Percentiles rank a stretch among this genome's conserved stretches.
Evolutionary conservation across 2,329 filamentous ascomycete species (phyloP).

Genomic region (Cadophora sp.): DNA sequence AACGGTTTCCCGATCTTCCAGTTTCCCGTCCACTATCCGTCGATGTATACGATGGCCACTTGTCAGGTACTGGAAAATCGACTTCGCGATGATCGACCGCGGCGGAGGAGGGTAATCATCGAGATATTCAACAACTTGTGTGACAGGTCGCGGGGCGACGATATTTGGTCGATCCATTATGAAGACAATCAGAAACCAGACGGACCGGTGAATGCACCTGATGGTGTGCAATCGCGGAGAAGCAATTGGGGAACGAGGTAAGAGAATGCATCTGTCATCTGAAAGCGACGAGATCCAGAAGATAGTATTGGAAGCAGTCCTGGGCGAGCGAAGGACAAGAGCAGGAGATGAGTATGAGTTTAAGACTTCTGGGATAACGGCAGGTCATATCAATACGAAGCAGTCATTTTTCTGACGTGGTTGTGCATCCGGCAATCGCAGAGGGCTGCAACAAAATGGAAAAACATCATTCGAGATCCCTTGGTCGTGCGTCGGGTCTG

Average conservation of each 20-base stretch:
- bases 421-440: conserved; percentile 44
- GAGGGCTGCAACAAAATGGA: conserved; percentile 8
- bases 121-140: background rate
- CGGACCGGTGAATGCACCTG: background rate
- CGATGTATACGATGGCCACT: background rate
- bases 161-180: background rate
- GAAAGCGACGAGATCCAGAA: background rate
- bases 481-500: conserved; percentile 6
- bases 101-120: background rate
- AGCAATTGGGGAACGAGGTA: background rate
- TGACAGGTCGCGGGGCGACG: background rate
- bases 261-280: background rate
- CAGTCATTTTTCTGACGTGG: conserved; percentile 50
- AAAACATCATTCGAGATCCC: conserved; percentile 3
- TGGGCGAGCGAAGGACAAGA: background rate
- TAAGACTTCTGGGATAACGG: conserved; percentile 6
- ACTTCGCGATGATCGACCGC: background rate
- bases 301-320: background rate
- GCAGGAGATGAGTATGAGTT: background rate
- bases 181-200: background rate
- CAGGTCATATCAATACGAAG: conserved; percentile 21
- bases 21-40: background rate
- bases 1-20: background rate
- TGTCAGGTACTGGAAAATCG: conserved; percentile 4
- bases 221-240: background rate